These are phyloP conservation scores for Skeletonema costatum DNA, from an alignment of 108 stramenopile species.

Conservation along the genomic window DNA sequence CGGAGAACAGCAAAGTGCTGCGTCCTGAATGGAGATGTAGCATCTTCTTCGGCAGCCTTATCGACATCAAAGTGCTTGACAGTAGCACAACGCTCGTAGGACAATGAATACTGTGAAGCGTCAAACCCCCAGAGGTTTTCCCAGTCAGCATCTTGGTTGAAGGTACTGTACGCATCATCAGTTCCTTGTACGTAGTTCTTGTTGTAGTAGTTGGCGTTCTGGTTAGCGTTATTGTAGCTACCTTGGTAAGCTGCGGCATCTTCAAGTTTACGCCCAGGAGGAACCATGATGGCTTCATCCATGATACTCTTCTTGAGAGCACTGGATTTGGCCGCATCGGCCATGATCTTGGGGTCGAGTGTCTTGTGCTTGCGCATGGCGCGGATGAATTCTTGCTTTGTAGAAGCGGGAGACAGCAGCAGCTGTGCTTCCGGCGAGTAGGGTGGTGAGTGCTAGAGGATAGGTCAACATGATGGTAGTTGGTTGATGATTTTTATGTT, in stretches of 20 bases:
- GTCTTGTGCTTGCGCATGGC: not conserved
- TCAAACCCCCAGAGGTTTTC: conserved; percentile 56
- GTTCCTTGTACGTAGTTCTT: conserved; percentile 5
- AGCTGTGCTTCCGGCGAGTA: not conserved
- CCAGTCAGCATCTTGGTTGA: conserved; percentile 6
- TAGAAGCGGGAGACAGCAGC: not conserved
- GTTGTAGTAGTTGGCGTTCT: not conserved
- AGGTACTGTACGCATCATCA: conserved; percentile 19
- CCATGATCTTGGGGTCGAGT: conserved; percentile 2
- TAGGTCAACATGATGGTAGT: not conserved
- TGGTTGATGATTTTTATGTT: not conserved
- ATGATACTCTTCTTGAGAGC: not conserved
- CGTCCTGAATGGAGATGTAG: conserved; percentile 54
- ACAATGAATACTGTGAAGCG: conserved; percentile 67
- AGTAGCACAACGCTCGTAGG: conserved; percentile 77
- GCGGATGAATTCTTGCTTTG: not conserved
- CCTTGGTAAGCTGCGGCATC: not conserved
- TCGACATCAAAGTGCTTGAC: conserved; percentile 51
- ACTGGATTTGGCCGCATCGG: not conserved
- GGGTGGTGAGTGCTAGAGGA: not conserved
- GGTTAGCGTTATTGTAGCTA: not conserved
- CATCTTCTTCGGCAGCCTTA: conserved; percentile 47
- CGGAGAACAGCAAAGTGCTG: conserved; percentile 84
- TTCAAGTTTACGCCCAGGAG: conserved; percentile 1
- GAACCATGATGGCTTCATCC: not conserved